phyloP scores from a whole-genome alignment of 2,329 filamentous ascomycete genomes.

The Pestalotiopsis sp. region DNA sequence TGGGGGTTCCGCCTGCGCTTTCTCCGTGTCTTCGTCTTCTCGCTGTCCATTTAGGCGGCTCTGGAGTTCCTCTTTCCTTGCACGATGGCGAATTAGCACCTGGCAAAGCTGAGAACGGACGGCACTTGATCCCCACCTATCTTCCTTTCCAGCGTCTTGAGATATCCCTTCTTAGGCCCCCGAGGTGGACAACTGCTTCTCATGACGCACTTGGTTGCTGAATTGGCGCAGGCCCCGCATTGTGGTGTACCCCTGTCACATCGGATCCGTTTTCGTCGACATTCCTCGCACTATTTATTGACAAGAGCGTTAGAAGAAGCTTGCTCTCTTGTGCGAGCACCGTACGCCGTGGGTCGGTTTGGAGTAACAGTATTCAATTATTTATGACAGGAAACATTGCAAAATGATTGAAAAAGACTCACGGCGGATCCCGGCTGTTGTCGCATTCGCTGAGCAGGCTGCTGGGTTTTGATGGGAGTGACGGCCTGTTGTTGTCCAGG shows the following conservation, averaged over 20 bases:
- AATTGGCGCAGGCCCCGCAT: slow-evolving; percentile 11
- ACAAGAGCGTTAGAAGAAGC: neutral
- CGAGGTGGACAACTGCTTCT: slow-evolving; percentile 8
- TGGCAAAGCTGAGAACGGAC: too few species aligned
- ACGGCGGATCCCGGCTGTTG: too few species aligned
- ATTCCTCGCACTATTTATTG: slow-evolving; percentile 11
- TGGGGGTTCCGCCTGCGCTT: too few species aligned
- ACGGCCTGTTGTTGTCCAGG: too few species aligned
- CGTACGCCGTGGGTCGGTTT: neutral
- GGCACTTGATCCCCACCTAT: slow-evolving; percentile 3
- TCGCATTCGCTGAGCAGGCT: too few species aligned
- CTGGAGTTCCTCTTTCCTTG: too few species aligned
- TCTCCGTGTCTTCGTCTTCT: too few species aligned
- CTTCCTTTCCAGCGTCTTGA: slow-evolving; percentile 10
- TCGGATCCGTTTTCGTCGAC: slow-evolving; percentile 10
- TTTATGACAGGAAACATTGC: too few species aligned
- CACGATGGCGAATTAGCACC: too few species aligned
- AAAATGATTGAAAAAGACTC: too few species aligned
- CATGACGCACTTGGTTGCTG: slow-evolving; percentile 12
- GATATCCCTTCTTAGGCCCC: slow-evolving; percentile 16
- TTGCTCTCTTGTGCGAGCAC: neutral
- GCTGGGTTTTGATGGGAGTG: too few species aligned
- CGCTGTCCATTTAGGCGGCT: too few species aligned
- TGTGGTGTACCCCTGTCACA: slow-evolving; percentile 11
- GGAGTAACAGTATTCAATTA: neutral